Evolutionary conservation across 768 basidiomycete species (phyloP).

Genomic region (Stropharia rugosoannulata): DNA sequence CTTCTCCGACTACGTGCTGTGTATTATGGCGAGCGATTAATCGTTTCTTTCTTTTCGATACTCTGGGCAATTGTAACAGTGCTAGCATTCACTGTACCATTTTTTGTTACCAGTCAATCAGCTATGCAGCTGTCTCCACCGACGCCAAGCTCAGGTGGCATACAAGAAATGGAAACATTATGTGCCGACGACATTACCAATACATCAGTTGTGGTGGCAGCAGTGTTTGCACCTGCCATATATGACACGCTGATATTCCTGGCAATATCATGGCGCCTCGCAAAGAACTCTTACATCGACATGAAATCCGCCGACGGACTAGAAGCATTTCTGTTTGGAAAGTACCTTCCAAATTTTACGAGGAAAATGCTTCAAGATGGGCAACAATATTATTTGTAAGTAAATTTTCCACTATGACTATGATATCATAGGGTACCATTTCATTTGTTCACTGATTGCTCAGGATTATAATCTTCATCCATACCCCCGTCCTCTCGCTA

Average conservation of each 20-base stretch:
- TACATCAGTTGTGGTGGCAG: neutral
- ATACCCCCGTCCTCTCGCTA: no score
- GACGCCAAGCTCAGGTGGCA: no score
- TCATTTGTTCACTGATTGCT: no score
- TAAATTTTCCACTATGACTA: no score
- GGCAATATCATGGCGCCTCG: constrained; percentile 28
- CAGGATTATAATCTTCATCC: no score
- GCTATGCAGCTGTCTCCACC: constrained; percentile 8
- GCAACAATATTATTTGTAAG: constrained; percentile 26
- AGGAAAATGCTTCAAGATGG: constrained; percentile 25
- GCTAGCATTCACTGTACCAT: constrained; percentile 14
- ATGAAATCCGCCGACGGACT: constrained; percentile 10
- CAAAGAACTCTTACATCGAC: constrained; percentile 11
- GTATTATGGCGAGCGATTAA: constrained; percentile 15
- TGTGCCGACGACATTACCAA: neutral
- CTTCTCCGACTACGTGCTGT: constrained; percentile 24
- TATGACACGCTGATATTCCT: constrained; percentile 29
- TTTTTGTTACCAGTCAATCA: constrained; percentile 13
- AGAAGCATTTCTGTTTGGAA: constrained; percentile 19
- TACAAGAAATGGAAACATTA: no score
- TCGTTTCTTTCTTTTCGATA: constrained; percentile 23
- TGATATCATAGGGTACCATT: no score
- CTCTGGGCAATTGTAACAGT: constrained; percentile 26
- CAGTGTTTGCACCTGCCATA: constrained; percentile 16
- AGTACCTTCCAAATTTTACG: constrained; percentile 24